Evolutionary conservation across 2,329 filamentous ascomycete species (phyloP).

Genomic region (Colletotrichum horii): DNA sequence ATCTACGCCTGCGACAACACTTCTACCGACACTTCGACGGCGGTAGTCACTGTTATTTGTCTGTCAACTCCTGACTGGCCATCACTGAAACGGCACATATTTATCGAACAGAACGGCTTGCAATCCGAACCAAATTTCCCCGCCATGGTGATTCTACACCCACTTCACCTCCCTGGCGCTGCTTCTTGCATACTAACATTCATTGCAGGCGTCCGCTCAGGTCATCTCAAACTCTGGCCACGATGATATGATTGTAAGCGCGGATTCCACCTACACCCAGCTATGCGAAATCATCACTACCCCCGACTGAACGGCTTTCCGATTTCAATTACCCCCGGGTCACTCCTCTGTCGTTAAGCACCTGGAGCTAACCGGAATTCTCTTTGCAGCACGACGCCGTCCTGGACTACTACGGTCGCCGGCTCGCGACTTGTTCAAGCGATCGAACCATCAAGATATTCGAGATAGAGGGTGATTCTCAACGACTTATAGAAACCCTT

Average conservation of each 20-base stretch:
- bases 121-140: not conserved
- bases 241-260: constrained; percentile 99
- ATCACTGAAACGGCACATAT: not conserved
- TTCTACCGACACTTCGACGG: not conserved
- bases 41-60: not conserved
- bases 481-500: constrained; percentile 88
- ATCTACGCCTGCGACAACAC: not conserved
- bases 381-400: constrained; percentile 85
- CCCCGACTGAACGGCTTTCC: not conserved
- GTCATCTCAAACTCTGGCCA: constrained; percentile 63
- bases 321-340: not conserved
- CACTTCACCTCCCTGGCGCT: not conserved
- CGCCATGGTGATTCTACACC: not conserved
- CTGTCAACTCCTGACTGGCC: not conserved
- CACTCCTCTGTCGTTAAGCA: not conserved
- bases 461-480: constrained; percentile 92
- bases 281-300: not conserved
- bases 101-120: not conserved
- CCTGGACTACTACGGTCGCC: constrained; percentile 96
- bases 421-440: constrained; percentile 95
- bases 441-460: constrained; percentile 99
- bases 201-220: constrained; percentile 37
- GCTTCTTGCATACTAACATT: not conserved
- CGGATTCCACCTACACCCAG: not conserved
- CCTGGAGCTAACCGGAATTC: not conserved